These are phyloP conservation scores for Mycogone perniciosa DNA, from an alignment of 2,329 filamentous ascomycete genomes.

Conservation along the genomic window DNA sequence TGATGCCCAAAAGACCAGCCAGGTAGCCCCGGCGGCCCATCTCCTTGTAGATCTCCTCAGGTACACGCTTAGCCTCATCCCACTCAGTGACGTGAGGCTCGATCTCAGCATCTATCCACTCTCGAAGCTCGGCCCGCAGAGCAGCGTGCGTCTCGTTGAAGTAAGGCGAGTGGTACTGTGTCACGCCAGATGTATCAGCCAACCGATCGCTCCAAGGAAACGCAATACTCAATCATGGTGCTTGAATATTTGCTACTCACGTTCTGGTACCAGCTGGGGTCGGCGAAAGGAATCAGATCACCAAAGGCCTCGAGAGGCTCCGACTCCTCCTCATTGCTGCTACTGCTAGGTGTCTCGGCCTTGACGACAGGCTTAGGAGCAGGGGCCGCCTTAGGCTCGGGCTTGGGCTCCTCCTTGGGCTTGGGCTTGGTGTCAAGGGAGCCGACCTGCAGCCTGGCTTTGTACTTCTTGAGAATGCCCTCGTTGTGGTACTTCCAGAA, in stretches of 20 bases:
- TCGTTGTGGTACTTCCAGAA: conserved; percentile 80
- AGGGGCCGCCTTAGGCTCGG: conserved; percentile 30
- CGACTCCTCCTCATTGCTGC: conserved; percentile 45
- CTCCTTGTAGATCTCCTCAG: conserved; percentile 84
- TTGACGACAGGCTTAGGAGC: conserved; percentile 27
- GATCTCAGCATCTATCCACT: conserved; percentile 85
- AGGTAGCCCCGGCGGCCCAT: conserved; percentile 92
- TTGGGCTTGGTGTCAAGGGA: conserved; percentile 84
- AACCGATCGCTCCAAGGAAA: no score
- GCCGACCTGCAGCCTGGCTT: conserved; percentile 68
- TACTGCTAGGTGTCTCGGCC: conserved; percentile 29
- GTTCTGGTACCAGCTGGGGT: conserved; percentile 91
- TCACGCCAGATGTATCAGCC: neutral
- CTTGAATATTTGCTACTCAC: conserved; percentile 44
- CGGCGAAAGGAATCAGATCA: conserved; percentile 80
- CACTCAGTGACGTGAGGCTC: conserved; percentile 91
- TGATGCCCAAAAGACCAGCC: conserved; percentile 78
- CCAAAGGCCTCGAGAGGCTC: conserved; percentile 82
- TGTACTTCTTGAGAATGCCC: conserved; percentile 81
- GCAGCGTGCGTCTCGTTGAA: conserved; percentile 91
- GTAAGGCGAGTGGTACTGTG: conserved; percentile 88
- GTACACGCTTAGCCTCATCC: conserved; percentile 92
- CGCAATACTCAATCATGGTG: no score
- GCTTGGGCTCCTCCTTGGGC: conserved; percentile 56
- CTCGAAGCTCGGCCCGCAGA: conserved; percentile 81